Base-by-base conservation (phyloP, 2,329 filamentous ascomycete species). In the Ophiocordyceps australis region DNA sequence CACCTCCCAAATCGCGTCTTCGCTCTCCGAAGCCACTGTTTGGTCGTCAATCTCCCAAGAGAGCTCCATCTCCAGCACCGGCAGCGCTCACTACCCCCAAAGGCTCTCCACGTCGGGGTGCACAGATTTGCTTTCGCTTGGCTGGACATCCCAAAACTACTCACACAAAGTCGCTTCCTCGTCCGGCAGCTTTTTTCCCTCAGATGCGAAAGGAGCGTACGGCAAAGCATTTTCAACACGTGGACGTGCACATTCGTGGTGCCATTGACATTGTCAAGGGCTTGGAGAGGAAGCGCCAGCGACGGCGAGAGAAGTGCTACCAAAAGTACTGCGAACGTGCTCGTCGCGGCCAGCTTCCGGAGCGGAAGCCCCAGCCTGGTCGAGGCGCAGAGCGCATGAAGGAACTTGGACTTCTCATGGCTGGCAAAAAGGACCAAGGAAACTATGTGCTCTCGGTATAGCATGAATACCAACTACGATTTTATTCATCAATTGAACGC, bases 221-320 rank as follows among this genome's bases (percentile, higher is more conserved):
- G 27, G 35, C 41, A 30, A 51, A 54, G 30, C 31, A 35, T 11
- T 30, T 34, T 7, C 33, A 40, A 17, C 38, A 45, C 5, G 42
- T 44, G 25, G 64, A 74, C 26, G 55, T 70, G 22, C 82, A 89
- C 35, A 67, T 81, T 8, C 78, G 89, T 34, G 82, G 83, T n/a
- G 85, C 89, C 19, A 91, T 98, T 37, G 89, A 95, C 50, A 98
- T 94, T 33, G 80, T 94, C 51, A 92, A 93, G 49, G 89, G 89
- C 7, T 66, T 98, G 2, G 89, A 98, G 56, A 76, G 80, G 52
- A 95, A 93, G 57, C 76, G 85, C 15, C 80, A 89, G 55, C 74
- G 89, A 35, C 78, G 89, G 38, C 83, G 78, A 54, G 85, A 95
- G 52, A 93, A 94, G 52, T 78, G 83, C 42, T 76, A 80, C 46